phyloP scores from a whole-genome alignment of 116 monocot species.

The Iris pallida region DNA sequence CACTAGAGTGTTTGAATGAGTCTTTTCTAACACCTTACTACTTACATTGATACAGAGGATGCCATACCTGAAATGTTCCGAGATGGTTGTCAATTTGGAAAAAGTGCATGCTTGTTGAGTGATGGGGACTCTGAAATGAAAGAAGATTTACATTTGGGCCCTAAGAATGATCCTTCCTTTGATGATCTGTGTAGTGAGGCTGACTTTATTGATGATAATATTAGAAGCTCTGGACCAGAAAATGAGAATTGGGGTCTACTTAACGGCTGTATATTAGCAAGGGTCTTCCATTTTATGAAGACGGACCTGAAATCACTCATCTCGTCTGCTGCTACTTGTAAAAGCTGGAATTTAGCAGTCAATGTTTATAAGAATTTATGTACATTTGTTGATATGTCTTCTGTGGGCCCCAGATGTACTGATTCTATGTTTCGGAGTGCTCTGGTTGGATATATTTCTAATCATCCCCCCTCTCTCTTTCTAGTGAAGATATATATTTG shows the following conservation, averaged over 20 bases:
- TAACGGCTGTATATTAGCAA: conserved; percentile 50
- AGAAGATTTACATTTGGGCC: conserved; percentile 33
- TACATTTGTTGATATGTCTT: conserved; percentile 72
- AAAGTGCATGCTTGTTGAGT: conserved; percentile 53
- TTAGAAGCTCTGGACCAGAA: conserved; percentile 9
- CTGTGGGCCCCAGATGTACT: conserved; percentile 53
- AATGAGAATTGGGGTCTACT: conserved; percentile 73
- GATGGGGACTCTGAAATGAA: conserved; percentile 48
- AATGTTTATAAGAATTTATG: conserved; percentile 65
- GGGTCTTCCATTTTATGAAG: conserved; percentile 85
- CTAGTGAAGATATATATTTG: not conserved
- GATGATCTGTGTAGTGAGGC: conserved; percentile 62
- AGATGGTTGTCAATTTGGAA: conserved; percentile 32
- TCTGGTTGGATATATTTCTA: conserved; percentile 54
- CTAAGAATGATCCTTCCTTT: conserved; percentile 51
- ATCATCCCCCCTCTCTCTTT: not conserved
- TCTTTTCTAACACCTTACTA: too few relatives aligned
- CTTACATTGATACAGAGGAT: conserved; percentile 40
- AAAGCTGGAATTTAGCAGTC: conserved; percentile 67
- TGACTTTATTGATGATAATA: conserved; percentile 24
- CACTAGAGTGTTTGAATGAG: too few relatives aligned
- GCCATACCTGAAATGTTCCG: too few relatives aligned
- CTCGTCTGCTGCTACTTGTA: conserved; percentile 80
- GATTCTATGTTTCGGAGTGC: conserved; percentile 56
- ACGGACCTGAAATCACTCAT: conserved; percentile 65